Evolutionary conservation across 768 basidiomycete genomes (phyloP).

Genomic region (Phaffia australis): DNA sequence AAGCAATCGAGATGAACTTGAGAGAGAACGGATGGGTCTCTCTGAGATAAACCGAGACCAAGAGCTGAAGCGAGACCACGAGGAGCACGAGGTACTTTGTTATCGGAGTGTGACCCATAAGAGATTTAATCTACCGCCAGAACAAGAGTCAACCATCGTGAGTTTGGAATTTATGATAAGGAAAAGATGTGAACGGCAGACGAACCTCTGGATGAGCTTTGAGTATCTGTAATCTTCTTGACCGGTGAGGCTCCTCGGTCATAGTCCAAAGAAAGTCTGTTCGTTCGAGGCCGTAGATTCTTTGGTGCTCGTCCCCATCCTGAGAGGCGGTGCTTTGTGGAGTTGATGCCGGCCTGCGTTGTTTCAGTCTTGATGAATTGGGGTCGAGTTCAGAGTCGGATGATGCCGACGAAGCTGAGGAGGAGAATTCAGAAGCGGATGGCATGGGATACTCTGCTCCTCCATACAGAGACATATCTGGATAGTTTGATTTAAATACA

Average conservation of each 20-base stretch:
- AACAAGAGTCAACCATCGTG: too few relatives aligned
- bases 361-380: neutral
- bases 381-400: neutral
- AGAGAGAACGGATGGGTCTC: conserved; percentile 58
- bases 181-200: conserved; percentile 5
- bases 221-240: conserved; percentile 74
- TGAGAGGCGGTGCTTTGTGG: neutral
- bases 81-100: conserved; percentile 81
- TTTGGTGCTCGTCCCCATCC: conserved; percentile 1
- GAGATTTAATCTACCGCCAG: conserved; percentile 62
- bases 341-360: neutral
- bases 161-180: neutral
- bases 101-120: conserved; percentile 89
- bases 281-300: conserved; percentile 15
- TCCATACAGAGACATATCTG: conserved; percentile 42
- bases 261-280: conserved; percentile 87
- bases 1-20: conserved; percentile 64
- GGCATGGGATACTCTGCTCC: conserved; percentile 64
- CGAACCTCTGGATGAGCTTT: conserved; percentile 84
- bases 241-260: conserved; percentile 95
- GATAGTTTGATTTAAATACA: too few relatives aligned
- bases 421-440: conserved; percentile 36
- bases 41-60: conserved; percentile 54
- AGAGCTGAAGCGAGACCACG: conserved; percentile 69
- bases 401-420: neutral